Evolutionary conservation across 352 stramenopile species (phyloP), one percentile per base, ranked within the genome.

Genomic region (Pythium vanterpoolii): DNA sequence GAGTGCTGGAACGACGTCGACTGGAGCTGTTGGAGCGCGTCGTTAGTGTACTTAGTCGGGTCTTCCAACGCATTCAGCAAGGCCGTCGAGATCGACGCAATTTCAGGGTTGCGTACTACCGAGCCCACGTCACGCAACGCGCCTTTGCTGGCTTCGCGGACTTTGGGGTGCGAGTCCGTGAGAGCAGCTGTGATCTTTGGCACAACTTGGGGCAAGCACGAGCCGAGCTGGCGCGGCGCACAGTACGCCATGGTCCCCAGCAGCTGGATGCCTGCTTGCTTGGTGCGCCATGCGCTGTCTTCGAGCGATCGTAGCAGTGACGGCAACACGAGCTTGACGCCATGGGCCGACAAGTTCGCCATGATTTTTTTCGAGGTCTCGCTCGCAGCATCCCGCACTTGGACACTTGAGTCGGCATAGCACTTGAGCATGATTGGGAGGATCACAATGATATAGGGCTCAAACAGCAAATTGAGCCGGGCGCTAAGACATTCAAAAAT

Each of bases 71-170:
- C 98, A 53, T 96, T 96, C 46, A 99, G 78, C 26, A 99, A 71
- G 23, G 86, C 79, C 39, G 83, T 74, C 50, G 93, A 97, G 31
- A 99, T 96, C 5, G 90, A 95, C 27, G 92, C 90, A 46, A 99
- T 98, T 72, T 99, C 98, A 8, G 98, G 98, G 65, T 99, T 99
- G 28, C 94, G 90, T 40, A 99, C 98, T 8, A 99, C 98, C 24
- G 82, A 97, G 34, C 95, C 97, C 60, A 99, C 98, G 63, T 99
- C 96, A 8, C 97, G 84, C 27, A 99, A 74, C 18, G 98, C 96
- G 36, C 82, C 85, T 73, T 98, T 96, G 47, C 96, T 97, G 19
- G 95, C 96, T 18, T 96, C 90, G 49, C 97, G 97, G 5, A 99
- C 98, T 69, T 99, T 98, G 5, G 96, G 96, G 63, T 99, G 98